Evolutionary conservation across 768 basidiomycete genomes (phyloP).

Genomic region (Termitomyces sp.): DNA sequence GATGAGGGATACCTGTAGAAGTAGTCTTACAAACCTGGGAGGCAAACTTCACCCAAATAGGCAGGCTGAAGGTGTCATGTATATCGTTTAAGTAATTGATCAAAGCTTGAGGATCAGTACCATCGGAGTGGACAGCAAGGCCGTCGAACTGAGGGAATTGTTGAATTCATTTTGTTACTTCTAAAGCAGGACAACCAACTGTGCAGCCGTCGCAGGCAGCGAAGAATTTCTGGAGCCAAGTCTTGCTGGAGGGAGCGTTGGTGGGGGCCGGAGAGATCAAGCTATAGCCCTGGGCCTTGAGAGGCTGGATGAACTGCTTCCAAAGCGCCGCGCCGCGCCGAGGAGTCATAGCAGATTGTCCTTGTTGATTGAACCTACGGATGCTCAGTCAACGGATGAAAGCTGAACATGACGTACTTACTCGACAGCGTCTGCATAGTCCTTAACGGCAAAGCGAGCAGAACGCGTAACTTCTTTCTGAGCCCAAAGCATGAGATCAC

Average conservation of each 20-base stretch:
- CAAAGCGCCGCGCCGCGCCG: constrained; percentile 46
- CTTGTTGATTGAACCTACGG: constrained; percentile 58
- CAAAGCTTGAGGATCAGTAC: constrained; percentile 39
- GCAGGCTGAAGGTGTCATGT: constrained; percentile 34
- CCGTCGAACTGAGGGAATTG: constrained; percentile 39
- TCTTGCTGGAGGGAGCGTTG: constrained; percentile 46
- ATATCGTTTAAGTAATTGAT: constrained; percentile 41
- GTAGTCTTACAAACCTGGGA: constrained; percentile 38
- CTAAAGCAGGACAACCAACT: constrained; percentile 35
- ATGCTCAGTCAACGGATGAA: background rate
- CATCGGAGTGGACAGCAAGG: constrained; percentile 69
- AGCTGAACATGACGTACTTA: constrained; percentile 24
- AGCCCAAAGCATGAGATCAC: constrained; percentile 71
- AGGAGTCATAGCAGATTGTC: constrained; percentile 59
- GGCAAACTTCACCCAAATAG: constrained; percentile 65
- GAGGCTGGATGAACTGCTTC: constrained; percentile 54
- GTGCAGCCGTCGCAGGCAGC: constrained; percentile 42
- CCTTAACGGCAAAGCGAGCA: constrained; percentile 34
- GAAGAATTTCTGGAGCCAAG: constrained; percentile 64
- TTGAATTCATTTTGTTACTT: background rate
- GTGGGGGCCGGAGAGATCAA: constrained; percentile 67
- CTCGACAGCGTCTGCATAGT: constrained; percentile 58
- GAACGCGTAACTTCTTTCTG: constrained; percentile 43
- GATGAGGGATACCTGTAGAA: background rate
- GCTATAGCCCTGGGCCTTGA: constrained; percentile 47